Evolutionary conservation across 1,139 yeast genomes (phyloP).

Genomic region (Hanseniaspora gamundiae): DNA sequence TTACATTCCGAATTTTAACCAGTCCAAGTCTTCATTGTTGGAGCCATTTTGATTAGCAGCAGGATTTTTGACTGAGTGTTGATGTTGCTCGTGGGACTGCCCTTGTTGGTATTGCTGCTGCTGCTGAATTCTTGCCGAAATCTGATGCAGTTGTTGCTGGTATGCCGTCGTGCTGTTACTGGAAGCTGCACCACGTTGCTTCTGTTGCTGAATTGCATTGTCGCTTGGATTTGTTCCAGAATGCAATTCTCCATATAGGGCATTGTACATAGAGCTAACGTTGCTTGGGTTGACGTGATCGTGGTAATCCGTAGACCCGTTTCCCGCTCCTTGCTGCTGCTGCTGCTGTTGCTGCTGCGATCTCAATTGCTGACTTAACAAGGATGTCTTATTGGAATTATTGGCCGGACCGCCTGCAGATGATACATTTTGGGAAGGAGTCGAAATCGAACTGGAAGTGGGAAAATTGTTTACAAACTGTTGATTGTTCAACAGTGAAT

Average conservation of each 20-base stretch:
- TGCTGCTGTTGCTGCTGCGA: slow-evolving; percentile 1
- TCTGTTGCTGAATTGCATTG: slow-evolving; percentile 18
- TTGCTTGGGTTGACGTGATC: slow-evolving; percentile 5
- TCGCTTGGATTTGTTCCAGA: slow-evolving; percentile 3
- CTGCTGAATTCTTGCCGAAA: slow-evolving; percentile 5
- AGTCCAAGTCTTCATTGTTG: slow-evolving; percentile 22
- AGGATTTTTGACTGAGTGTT: not conserved
- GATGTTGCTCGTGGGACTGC: slow-evolving; percentile 3
- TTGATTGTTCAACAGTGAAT: not conserved
- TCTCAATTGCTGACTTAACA: slow-evolving; percentile 1
- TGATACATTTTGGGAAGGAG: not conserved
- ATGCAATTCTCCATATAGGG: slow-evolving; percentile 3
- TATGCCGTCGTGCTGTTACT: slow-evolving; percentile 8
- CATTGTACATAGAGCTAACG: slow-evolving; percentile 8
- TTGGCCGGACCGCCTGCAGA: not conserved
- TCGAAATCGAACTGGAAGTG: no score
- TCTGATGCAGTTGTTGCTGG: slow-evolving; percentile 1
- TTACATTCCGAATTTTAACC: slow-evolving; percentile 25
- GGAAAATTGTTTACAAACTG: not conserved
- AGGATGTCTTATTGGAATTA: not conserved
- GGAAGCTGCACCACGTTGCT: no score
- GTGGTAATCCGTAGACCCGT: not conserved
- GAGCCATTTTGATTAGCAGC: slow-evolving; percentile 5
- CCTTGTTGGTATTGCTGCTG: slow-evolving; percentile 7
- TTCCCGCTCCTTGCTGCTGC: not conserved